Evolutionary conservation across 352 stramenopile species (phyloP).

Genomic region (Phytophthora lateralis): DNA sequence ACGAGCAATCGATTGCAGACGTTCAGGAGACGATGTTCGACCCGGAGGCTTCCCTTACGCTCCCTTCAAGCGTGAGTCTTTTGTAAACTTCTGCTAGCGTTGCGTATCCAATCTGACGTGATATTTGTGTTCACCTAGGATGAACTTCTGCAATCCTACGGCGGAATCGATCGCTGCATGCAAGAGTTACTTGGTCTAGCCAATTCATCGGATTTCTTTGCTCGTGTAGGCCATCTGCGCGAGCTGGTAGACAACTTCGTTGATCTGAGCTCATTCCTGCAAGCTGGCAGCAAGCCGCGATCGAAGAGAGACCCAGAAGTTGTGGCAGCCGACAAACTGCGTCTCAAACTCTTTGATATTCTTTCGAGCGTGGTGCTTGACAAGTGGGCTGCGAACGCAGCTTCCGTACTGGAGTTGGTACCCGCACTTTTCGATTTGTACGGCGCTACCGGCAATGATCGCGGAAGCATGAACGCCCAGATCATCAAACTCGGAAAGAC

Average conservation of each 20-base stretch:
- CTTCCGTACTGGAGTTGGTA: slow-evolving; percentile 45
- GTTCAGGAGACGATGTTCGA: slow-evolving; percentile 29
- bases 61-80: slow-evolving; percentile 50
- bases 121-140: slow-evolving; percentile 25
- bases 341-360: slow-evolving; percentile 32
- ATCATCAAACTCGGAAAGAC: slow-evolving; percentile 54
- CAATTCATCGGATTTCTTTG: slow-evolving; percentile 1
- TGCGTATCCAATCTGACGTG: background rate
- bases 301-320: background rate
- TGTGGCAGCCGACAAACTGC: slow-evolving; percentile 19
- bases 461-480: slow-evolving; percentile 9
- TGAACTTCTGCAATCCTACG: slow-evolving; percentile 34
- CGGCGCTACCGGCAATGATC: background rate
- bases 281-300: slow-evolving; percentile 11
- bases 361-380: slow-evolving; percentile 31
- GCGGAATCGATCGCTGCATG: slow-evolving; percentile 33
- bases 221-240: slow-evolving; percentile 19
- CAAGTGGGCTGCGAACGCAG: slow-evolving; percentile 37
- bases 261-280: slow-evolving; percentile 39
- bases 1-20: background rate
- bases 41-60: slow-evolving; percentile 51
- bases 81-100: background rate
- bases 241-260: slow-evolving; percentile 29
- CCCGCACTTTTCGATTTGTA: slow-evolving; percentile 54
- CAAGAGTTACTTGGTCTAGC: slow-evolving; percentile 17